Base-by-base conservation (phyloP, 2,329 filamentous ascomycete genomes). In the Capronia epimyces region DNA sequence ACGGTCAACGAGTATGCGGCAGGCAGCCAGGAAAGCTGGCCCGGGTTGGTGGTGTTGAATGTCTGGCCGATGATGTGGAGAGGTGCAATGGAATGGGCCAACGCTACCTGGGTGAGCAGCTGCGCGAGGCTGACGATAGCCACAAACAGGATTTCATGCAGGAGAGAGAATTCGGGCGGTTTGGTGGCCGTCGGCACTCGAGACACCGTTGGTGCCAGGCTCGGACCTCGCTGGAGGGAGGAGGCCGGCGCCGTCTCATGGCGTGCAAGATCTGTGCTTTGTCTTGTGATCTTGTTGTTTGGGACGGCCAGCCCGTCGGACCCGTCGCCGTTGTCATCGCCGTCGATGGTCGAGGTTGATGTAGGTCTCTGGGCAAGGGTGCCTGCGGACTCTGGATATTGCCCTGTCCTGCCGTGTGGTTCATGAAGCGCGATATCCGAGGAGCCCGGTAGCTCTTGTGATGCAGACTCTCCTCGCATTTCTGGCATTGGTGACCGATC, bases 1-100 rank as follows among this genome's bases (percentile, higher is more conserved):
- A 74, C 69, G 0, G 73, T 75, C 36, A 78, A 64, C 34, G 68
- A 69, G 60, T 75, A 78, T 9, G 70, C 71, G 10, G 75, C 73
- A 44, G 74, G 66, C 24, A 75, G 64, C 75, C 75, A 78, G 13
- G 68, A 67, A 29, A 70, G 65, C 40, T 73, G 64, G 18, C 69
- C 73, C 2, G 71, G 48, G 16, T 55, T 66, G 34, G 66, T 66
- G 1, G 61, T 64, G 15, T 65, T 65, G 32, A 78, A 69, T 41
- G 66, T 66, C 16, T 64, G 55, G 16, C 67, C 72, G 55, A 79
- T 77, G 47, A 73, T 65, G 40, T 75, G 69, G 13, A 75, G 63
- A 1, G 69, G 69, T 8, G 67, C 67, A 10, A 74, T 58, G 12
- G 62, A 62, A 43, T 65, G 63, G 8, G 64, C 61, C 13, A 72